Evolutionary conservation across 164 flowering plant species (phyloP).

Genomic region (Vitis rupestris): DNA sequence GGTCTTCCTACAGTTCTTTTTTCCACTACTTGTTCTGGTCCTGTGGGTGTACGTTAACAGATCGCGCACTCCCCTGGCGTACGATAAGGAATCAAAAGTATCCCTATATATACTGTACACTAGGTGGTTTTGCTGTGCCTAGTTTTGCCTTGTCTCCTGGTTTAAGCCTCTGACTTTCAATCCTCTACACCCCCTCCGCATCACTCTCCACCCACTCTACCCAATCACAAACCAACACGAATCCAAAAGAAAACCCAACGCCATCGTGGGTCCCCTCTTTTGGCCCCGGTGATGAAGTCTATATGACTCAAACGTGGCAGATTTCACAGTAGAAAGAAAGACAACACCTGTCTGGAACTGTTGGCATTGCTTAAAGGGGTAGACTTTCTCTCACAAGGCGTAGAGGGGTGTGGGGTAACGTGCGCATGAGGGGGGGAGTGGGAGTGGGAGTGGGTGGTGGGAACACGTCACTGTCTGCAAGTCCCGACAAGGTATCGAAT

Average conservation of each 20-base stretch:
- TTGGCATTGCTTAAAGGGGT: no score
- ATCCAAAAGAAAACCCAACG: not conserved
- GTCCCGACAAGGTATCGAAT: conserved; percentile 22
- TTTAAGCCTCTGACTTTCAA: not conserved
- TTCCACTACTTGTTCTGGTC: not conserved
- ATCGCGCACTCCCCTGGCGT: conserved; percentile 13
- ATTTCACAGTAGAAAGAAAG: no score
- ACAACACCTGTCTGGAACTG: no score
- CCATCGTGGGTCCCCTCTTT: no score
- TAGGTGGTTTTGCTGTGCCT: conserved; percentile 15
- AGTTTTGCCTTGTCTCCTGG: conserved; percentile 6
- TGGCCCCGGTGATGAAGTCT: no score
- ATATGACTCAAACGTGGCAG: no score
- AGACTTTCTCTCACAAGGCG: no score
- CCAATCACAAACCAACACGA: not conserved
- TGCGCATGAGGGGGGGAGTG: conserved; percentile 11
- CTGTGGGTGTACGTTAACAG: conserved; percentile 10
- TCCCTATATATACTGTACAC: not conserved
- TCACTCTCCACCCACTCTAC: not conserved
- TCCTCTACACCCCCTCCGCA: not conserved
- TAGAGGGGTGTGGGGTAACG: conserved; percentile 17
- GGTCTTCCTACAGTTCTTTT: not conserved
- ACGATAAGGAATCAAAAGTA: conserved; percentile 9
- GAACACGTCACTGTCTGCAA: conserved; percentile 21
- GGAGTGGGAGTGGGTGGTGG: conserved; percentile 3